Percentiles rank a stretch among this genome's conserved stretches.
Conservation (phyloP, 2,329 filamentous ascomycete species). For the Botrytis fragariae region DNA sequence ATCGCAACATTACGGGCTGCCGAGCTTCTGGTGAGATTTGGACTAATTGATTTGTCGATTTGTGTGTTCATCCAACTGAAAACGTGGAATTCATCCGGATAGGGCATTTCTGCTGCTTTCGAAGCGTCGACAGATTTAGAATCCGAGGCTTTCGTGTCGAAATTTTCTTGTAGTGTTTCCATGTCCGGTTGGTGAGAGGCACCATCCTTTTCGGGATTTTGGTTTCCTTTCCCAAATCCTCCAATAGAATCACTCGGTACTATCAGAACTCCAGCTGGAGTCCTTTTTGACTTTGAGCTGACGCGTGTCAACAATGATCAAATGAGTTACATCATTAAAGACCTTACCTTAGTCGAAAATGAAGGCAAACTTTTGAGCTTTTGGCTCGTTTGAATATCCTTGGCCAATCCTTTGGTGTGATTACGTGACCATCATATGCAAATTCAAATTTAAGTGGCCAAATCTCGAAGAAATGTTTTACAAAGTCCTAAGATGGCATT, state of each 20-base stretch:
- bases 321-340: not conserved
- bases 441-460: constrained; percentile 6
- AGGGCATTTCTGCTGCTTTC: not conserved
- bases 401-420: constrained; percentile 3
- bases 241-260: not conserved
- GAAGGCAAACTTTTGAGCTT: not conserved
- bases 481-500: not conserved
- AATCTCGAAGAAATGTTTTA: constrained; percentile 12
- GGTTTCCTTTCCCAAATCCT: not conserved
- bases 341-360: not conserved
- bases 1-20: not conserved
- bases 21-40: not conserved
- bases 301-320: not conserved
- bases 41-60: not conserved
- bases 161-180: not conserved
- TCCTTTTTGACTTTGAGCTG: not conserved
- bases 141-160: not conserved
- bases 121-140: not conserved
- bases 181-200: not conserved
- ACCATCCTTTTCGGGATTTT: not conserved
- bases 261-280: not conserved
- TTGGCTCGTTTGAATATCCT: not conserved
- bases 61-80: constrained; percentile 6
- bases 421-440: not conserved
- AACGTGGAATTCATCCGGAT: not conserved